These are phyloP conservation scores for Cordyceps farinosa DNA, from an alignment of 2,329 filamentous ascomycete genomes.

Conservation along the genomic window DNA sequence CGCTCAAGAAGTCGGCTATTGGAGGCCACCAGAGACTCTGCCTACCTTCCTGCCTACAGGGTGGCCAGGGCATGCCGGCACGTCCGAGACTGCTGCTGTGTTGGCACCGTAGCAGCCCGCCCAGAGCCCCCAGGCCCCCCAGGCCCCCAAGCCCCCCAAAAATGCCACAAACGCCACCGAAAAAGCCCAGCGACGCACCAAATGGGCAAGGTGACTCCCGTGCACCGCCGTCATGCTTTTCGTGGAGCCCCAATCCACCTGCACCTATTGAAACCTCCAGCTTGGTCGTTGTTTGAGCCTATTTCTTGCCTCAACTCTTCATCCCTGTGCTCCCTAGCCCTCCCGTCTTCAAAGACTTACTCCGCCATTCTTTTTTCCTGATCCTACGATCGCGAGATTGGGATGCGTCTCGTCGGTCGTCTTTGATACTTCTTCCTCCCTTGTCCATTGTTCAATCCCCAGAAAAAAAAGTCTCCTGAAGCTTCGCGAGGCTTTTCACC, in stretches of 20 bases:
- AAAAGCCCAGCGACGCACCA: conserved; percentile 1
- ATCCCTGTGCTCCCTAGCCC: conserved; percentile 20
- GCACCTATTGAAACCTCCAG: conserved; percentile 13
- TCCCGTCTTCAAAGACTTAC: conserved; percentile 39
- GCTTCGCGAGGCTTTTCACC: conserved; percentile 26
- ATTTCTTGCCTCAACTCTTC: conserved; percentile 19
- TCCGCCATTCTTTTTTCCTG: conserved; percentile 44
- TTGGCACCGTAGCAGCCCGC: not conserved
- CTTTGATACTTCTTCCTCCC: conserved; percentile 21
- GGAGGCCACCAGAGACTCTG: not conserved
- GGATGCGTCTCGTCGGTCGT: conserved; percentile 30
- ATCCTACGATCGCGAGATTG: conserved; percentile 30
- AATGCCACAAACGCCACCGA: not conserved
- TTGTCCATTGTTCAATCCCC: conserved; percentile 9
- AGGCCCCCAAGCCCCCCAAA: not conserved
- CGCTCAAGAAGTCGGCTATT: not conserved
- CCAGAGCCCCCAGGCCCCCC: not conserved
- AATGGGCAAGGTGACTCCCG: conserved; percentile 15
- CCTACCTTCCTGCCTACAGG: too few relatives aligned
- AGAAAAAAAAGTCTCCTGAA: conserved; percentile 18
- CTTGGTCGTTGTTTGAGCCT: conserved; percentile 7
- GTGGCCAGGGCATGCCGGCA: not conserved
- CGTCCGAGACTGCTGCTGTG: conserved; percentile 13
- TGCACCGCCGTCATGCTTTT: conserved; percentile 19
- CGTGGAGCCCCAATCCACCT: conserved; percentile 11